Evolutionary conservation across 768 basidiomycete species (phyloP).

Genomic region (Tubosaeta brunneosetosa): DNA sequence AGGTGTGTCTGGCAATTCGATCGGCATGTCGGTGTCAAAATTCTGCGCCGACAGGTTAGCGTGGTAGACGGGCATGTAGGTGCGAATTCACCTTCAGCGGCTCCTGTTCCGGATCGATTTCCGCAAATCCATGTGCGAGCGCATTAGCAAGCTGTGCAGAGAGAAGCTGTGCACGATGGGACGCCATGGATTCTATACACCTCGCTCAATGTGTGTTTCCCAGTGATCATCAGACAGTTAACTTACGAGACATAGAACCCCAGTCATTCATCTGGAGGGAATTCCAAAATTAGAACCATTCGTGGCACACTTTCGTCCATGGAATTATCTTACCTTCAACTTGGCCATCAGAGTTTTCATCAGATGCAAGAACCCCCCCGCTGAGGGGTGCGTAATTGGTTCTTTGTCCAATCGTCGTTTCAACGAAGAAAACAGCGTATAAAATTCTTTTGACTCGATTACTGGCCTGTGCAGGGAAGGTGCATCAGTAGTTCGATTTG

Average conservation of each 20-base stretch:
- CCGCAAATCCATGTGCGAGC: constrained; percentile 42
- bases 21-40: constrained; percentile 43
- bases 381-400: constrained; percentile 42
- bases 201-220: background rate
- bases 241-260: constrained; percentile 59
- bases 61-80: too few species aligned
- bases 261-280: constrained; percentile 52
- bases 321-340: constrained; percentile 42
- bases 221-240: background rate
- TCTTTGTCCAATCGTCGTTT: constrained; percentile 48
- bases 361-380: constrained; percentile 50
- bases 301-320: background rate
- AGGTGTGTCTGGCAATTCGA: constrained; percentile 36
- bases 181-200: constrained; percentile 41
- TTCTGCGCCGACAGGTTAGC: constrained; percentile 33
- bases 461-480: constrained; percentile 37
- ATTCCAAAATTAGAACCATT: background rate
- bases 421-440: constrained; percentile 46
- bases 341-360: constrained; percentile 69
- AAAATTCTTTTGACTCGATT: constrained; percentile 58
- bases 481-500: background rate
- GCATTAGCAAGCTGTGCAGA: constrained; percentile 42
- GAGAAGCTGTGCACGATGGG: constrained; percentile 44
- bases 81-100: constrained; percentile 46
- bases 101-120: constrained; percentile 42